These are phyloP conservation scores for Leishmania lainsoni DNA, from an alignment of 208 protist genomes.

Conservation along the genomic window DNA sequence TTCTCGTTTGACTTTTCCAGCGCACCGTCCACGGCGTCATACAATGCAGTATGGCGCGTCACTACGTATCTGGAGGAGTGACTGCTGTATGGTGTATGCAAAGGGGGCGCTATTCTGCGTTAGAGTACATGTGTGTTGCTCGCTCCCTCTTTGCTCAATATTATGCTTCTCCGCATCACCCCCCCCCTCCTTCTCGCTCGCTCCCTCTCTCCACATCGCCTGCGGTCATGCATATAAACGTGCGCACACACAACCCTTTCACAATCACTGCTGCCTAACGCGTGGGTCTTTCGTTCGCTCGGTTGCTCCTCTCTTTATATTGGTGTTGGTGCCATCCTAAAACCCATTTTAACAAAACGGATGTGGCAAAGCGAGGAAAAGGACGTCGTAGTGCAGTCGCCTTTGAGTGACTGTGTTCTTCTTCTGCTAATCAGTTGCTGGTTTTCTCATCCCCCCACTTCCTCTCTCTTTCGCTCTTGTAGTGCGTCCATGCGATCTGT, in stretches of 20 bases:
- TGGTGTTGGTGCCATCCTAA: not conserved
- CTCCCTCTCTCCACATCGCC: not conserved
- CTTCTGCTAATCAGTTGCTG: not conserved
- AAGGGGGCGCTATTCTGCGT: not conserved
- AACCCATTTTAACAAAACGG: no score
- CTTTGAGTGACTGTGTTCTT: not conserved
- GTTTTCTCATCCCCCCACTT: not conserved
- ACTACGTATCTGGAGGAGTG: not conserved
- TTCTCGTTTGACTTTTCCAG: not conserved
- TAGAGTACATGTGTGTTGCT: not conserved
- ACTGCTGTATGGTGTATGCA: not conserved
- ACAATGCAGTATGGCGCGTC: not conserved
- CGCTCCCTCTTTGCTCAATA: not conserved
- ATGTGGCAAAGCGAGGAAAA: no score
- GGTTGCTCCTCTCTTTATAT: not conserved
- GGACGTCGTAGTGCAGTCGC: not conserved
- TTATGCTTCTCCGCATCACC: not conserved
- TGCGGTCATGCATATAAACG: constrained; percentile 1
- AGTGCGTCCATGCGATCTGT: not conserved
- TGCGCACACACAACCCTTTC: not conserved
- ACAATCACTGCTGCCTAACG: not conserved
- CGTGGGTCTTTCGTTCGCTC: not conserved
- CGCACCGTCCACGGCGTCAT: not conserved
- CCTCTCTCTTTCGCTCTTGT: not conserved
- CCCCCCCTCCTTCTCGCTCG: not conserved